Base-by-base conservation (phyloP, 805 yeast species). In the Saturnispora kantuleensis region DNA sequence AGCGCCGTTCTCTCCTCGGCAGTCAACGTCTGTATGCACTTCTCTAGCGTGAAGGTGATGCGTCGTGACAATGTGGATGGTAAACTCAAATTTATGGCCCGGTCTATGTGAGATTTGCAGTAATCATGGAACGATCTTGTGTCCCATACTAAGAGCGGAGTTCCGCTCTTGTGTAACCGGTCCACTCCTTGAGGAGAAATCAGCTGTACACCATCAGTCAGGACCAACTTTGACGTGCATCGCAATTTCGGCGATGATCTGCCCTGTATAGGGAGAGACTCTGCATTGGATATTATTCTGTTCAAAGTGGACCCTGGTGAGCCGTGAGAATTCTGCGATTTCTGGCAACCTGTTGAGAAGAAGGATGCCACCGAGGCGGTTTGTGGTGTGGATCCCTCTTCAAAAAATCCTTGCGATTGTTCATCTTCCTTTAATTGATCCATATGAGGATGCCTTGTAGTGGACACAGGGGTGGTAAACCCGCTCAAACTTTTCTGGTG, bases 51-150 rank as follows among this genome's bases (percentile, higher is more conserved):
- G 55, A 84, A 89, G 43, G 80, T 81, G 30, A 78, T 67, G 51
- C 97, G 73, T 58, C 80, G 84, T 50, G 89, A 65, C 35, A 89
- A 67, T 0, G 97, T 89, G n/a, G 95, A 82, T 2, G 97, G 97
- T 11, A 89, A 64, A 60, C 95, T 85, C 32, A 90, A 72, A 58
- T 86, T 86, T 38, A 85, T 67, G 1, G 97, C 74, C 35, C 73
- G 67, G 4, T 53, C 55, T 10, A 90, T 61, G 49, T 81, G 87
- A 2, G 70, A 57, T 47, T 69, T 73, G 36, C 79, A 71, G 57
- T 67, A 86, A 46, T 84, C 90, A 18, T 84, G 79, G 57, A 79
- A 86, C 0, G 96, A 85, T 45, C 97, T 67, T 10, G 84, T 80
- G 58, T 89, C 97, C 12, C 87, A 65, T 2, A 83, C 55, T n/a